Base-by-base conservation (phyloP, 345 rosid species). In the Salix dunnii region DNA sequence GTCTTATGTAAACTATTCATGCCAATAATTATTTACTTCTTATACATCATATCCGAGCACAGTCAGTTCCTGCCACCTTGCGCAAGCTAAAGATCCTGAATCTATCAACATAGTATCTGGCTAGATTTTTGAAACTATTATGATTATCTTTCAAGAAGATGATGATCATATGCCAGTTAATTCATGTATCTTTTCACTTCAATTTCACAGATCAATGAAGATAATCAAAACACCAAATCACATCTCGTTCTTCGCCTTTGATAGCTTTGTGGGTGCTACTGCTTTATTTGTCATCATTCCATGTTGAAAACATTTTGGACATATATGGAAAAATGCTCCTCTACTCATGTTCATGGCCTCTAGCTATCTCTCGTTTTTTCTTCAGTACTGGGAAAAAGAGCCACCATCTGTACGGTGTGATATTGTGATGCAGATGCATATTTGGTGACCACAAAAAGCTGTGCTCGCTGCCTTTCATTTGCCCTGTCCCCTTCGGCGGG, bases 401-500 rank as follows among this genome's bases (percentile, higher is more conserved):
- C 68, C 49, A 64, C 31, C 66, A 38, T 21, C 8, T 20, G 46
- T 58, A 28, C 63, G 63, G 63, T 23, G 28, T 10, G 6, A 3
- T 58, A 3, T 3, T 10, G 62, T 11, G 28, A 58, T 58, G 63
- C 27, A n/a, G 2, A 40, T 40, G 43, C 43, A 40, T 40, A 2
- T 9, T 20, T 6, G 20, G 62, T 64, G 77, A 20, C 14, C 60
- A 76, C 13, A 7, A 25, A 55, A 51, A 74, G 72, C 36, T 40
- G 67, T 55, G 28, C 40, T 36, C 21, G 30, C 48, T 23, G 63
- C 25, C 5, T 21, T 23, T 42, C 2, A 42, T 42, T 11, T 75
- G 17, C 9, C 8, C 2, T 11, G 2, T 2, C 66, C 9, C 12
- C 62, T 10, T 42, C 58, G 83, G 85, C 77, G 87, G 84, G 87